Base-by-base conservation (phyloP, 768 basidiomycete genomes). In the Solioccasus polychromus region DNA sequence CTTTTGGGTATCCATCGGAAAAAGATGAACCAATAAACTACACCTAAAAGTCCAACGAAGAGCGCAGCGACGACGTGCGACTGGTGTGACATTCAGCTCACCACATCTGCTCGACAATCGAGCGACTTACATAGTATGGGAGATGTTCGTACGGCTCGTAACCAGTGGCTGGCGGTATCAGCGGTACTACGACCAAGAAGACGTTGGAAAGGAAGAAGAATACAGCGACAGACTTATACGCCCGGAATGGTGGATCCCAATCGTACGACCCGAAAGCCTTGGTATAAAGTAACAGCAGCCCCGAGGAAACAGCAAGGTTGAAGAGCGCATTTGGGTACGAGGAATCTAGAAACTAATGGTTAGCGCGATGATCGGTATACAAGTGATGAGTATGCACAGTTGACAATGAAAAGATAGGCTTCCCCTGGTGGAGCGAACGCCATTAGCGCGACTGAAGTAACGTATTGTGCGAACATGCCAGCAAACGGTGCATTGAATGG, bases 391-490 rank as follows among this genome's bases (percentile, higher is more conserved):
- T 18, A 61, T 83, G 50, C 41, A 83, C 85, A 59, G 55, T 78
- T 84, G 45, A 85, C 71, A 54, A 82, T 72, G 63, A 90, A 87
- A 24, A 80, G 71, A 56, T 86, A 90, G 0, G 83, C 84, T 52
- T 89, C 87, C 3, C 88, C 86, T 0, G 83, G 75, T 0, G 87
- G 88, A 0, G 82, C 71, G 1, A 71, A 70, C 6, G 79, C 53
- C 37, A 84, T 68, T 45, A 85, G 68, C 10, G 73, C 52, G 18
- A 77, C 72, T 0, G 83, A 85, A 14, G 85, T 56, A 5, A 78
- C 17, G 62, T 80, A 89, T 53, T 86, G 84, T 0, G 73, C 67
- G 37, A 80, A 73, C 4, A 90, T 68, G 0, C 83, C 85, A 0
- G 78, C 69, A 2, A 83, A 60, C 0, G 88, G 88, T 0, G 85